A percentile compares a stretch with the other conserved stretches of the same genome.
These are phyloP conservation scores for Penicillium antarcticum DNA, from an alignment of 495 filamentous ascomycete genomes.

Conservation along the genomic window DNA sequence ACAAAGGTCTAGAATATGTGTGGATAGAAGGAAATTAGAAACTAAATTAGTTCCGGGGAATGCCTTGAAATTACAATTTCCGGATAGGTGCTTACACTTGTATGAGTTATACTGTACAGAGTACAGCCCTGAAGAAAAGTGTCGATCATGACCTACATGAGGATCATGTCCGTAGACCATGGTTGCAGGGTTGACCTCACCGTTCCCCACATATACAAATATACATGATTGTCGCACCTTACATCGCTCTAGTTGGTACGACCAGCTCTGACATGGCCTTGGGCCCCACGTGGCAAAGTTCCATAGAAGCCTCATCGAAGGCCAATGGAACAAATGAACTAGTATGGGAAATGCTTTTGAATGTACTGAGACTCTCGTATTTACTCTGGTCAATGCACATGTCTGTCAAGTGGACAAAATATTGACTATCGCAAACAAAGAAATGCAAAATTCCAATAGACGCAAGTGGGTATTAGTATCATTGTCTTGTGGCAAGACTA, in stretches of 20 bases:
- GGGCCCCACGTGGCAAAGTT: slow-evolving; percentile 5
- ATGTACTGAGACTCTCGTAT: slow-evolving; percentile 2
- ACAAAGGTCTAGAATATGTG: not conserved
- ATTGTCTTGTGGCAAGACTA: not conserved
- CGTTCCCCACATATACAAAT: no score
- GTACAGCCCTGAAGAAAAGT: not conserved
- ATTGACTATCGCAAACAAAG: not conserved
- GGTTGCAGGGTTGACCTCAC: not conserved
- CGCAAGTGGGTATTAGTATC: slow-evolving; percentile 17
- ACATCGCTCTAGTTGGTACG: not conserved
- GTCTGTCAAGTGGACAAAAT: no score
- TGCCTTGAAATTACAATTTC: no score
- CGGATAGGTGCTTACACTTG: no score
- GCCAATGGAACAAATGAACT: not conserved
- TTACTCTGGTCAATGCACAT: slow-evolving; percentile 2
- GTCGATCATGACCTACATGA: slow-evolving; percentile 1
- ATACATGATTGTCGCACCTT: no score
- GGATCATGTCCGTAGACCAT: not conserved
- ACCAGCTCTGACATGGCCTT: not conserved
- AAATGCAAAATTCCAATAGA: not conserved
- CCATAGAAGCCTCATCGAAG: slow-evolving; percentile 1
- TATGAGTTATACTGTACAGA: no score
- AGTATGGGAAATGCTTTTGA: not conserved
- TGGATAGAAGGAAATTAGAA: no score
- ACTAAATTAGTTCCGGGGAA: no score